Conservation (phyloP, 805 yeast genomes). For the Blastobotrys muscicola region DNA sequence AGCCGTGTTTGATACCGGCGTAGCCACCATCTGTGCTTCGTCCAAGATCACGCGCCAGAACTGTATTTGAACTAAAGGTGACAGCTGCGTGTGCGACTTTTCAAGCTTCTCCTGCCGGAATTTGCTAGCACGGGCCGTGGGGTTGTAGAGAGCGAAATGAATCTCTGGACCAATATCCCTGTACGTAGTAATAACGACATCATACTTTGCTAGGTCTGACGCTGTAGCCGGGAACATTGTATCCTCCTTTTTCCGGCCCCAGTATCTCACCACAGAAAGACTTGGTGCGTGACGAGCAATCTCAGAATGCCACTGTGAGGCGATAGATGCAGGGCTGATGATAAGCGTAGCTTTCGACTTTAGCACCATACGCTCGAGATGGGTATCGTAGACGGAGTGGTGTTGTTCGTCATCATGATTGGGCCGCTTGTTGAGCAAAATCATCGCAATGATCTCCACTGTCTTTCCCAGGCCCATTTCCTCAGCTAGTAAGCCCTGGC, state of each 20-base stretch:
- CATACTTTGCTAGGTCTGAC: slow-evolving; percentile 48
- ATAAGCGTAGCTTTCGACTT: slow-evolving; percentile 66
- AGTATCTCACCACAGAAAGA: slow-evolving; percentile 53
- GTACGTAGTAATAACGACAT: slow-evolving; percentile 76
- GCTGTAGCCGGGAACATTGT: slow-evolving; percentile 31
- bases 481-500: slow-evolving; percentile 66
- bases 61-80: slow-evolving; percentile 72
- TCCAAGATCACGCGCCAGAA: slow-evolving; percentile 88
- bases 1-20: slow-evolving; percentile 65
- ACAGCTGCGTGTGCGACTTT: slow-evolving; percentile 20
- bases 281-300: slow-evolving; percentile 49
- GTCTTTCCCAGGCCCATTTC: slow-evolving; percentile 99
- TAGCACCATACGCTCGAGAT: slow-evolving; percentile 36
- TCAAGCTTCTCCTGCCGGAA: slow-evolving; percentile 1
- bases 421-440: slow-evolving; percentile 51
- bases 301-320: slow-evolving; percentile 82
- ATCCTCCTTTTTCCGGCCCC: slow-evolving; percentile 39
- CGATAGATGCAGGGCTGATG: slow-evolving; percentile 76
- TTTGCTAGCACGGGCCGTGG: slow-evolving; percentile 24
- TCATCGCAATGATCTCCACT: slow-evolving; percentile 65
- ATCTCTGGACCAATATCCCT: slow-evolving; percentile 61
- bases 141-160: slow-evolving; percentile 67
- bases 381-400: slow-evolving; percentile 25
- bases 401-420: not conserved
- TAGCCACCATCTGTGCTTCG: slow-evolving; percentile 89